Evolutionary conservation across 768 basidiomycete genomes (phyloP), one percentile per base, ranked within the genome.

Genomic region (Mycena rosella): DNA sequence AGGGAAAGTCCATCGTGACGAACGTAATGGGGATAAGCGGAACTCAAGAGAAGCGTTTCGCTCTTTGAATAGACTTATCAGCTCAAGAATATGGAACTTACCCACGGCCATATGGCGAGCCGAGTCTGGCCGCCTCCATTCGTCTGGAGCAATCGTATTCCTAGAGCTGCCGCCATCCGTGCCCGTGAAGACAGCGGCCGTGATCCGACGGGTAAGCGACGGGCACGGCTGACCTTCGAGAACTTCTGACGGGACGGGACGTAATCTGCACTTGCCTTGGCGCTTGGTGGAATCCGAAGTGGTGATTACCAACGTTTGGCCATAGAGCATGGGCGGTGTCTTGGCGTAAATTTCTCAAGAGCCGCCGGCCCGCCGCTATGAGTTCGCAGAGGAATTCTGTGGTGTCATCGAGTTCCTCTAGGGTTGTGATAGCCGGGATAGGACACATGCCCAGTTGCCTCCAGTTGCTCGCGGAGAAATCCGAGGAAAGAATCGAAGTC

Each of bases 41-140:
- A 34, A 34, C 32, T 34, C 5, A 34, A 34, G 6, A 34, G 32
- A 34, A 34, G 32, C 22, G 40, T 42, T 61, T 42, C 49, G 38
- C 49, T 30, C 60, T 51, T 52, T 36, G 47, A 49, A 60, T 51
- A 60, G 59, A 49, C 44, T 60, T 61, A 62, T 62, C 60, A 45
- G 34, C 60, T 51, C 62, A 56, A 47, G 53, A 48, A 54, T 34
- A 20, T 34, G 29, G 30, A 45, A 45, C n/a, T 62, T 53, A 54
- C 60, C 30, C 60, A 62, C 11, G 26, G 22, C 61, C 61, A 62
- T 62, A 54, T 62, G 48, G 61, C 52, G 38, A 62, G 61, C 61
- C 51, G 61, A 62, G 40, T 34, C 61, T 60, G 59, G 59, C 48
- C 59, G 59, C 48, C 48, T 60, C 34, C 36, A 51, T 60, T 36